Evolutionary conservation across 805 yeast species (phyloP).

Genomic region (Candida pseudofarinosa): DNA sequence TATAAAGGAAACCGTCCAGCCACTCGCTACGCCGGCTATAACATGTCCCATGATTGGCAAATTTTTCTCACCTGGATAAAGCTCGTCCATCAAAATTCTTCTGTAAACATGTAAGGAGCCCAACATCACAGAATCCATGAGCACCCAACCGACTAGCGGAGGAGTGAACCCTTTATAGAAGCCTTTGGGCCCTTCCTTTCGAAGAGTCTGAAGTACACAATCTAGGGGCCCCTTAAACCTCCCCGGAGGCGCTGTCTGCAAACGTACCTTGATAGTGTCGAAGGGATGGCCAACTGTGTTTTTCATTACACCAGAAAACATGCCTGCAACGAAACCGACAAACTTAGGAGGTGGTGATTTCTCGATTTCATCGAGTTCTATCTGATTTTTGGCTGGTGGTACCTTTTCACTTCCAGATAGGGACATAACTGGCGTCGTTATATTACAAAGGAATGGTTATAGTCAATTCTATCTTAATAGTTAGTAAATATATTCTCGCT

Average conservation of each 20-base stretch:
- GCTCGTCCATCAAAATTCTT: constrained; percentile 56
- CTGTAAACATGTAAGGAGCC: constrained; percentile 82
- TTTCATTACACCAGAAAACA: constrained; percentile 81
- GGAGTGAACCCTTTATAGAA: constrained; percentile 90
- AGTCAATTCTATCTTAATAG: no score
- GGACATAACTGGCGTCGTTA: no score
- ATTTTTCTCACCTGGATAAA: constrained; percentile 57
- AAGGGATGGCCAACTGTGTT: constrained; percentile 92
- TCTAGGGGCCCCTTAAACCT: constrained; percentile 79
- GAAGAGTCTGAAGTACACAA: constrained; percentile 67
- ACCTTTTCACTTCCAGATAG: constrained; percentile 14
- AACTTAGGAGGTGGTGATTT: constrained; percentile 44
- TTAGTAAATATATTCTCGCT: no score
- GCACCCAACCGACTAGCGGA: constrained; percentile 88
- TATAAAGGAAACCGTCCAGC: constrained; percentile 90
- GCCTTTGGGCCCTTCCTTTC: constrained; percentile 73
- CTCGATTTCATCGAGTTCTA: background rate
- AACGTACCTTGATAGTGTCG: constrained; percentile 82
- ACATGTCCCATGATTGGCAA: constrained; percentile 74
- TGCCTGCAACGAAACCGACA: constrained; percentile 84
- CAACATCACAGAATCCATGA: constrained; percentile 88
- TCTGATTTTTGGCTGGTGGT: constrained; percentile 5
- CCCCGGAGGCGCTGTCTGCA: constrained; percentile 61
- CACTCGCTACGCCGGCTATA: constrained; percentile 76
- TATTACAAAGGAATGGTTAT: no score